phyloP scores from a whole-genome alignment of 2,329 filamentous ascomycete genomes.

The Trichophyton verrucosum region DNA sequence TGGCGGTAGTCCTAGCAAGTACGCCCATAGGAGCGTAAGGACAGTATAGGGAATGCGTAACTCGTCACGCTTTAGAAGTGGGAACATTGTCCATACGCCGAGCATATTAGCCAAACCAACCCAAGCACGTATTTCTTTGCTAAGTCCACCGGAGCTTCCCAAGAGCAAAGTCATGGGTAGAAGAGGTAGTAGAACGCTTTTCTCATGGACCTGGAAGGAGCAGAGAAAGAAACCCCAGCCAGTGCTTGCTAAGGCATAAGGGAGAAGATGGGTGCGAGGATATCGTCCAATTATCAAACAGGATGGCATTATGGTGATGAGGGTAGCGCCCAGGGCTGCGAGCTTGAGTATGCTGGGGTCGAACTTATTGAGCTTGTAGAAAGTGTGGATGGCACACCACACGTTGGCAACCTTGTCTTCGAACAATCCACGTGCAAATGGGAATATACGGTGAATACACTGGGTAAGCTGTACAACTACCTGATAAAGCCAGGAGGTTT shows the following conservation, averaged over 20 bases:
- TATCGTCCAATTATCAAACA: slow-evolving; percentile 68
- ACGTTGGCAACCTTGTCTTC: slow-evolving; percentile 99
- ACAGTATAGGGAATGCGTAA: slow-evolving; percentile 74
- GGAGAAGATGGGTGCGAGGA: slow-evolving; percentile 64
- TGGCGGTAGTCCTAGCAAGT: slow-evolving; percentile 76
- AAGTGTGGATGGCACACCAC: slow-evolving; percentile 85
- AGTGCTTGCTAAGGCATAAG: slow-evolving; percentile 66
- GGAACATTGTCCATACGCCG: slow-evolving; percentile 87
- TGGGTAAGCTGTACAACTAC: slow-evolving; percentile 68
- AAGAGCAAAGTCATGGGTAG: slow-evolving; percentile 87
- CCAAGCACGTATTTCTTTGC: slow-evolving; percentile 69
- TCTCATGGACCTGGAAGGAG: slow-evolving; percentile 97
- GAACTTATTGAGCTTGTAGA: slow-evolving; percentile 76
- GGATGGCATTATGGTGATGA: slow-evolving; percentile 63
- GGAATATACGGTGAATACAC: slow-evolving; percentile 83
- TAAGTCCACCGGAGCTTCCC: slow-evolving; percentile 63
- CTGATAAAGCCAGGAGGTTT: slow-evolving; percentile 58
- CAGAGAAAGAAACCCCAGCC: slow-evolving; percentile 98
- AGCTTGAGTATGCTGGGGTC: slow-evolving; percentile 60
- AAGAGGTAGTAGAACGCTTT: slow-evolving; percentile 83
- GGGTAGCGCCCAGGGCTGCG: slow-evolving; percentile 60
- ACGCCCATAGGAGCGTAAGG: slow-evolving; percentile 78
- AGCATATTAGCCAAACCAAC: slow-evolving; percentile 91
- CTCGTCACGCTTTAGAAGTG: slow-evolving; percentile 73
- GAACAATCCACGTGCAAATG: slow-evolving; percentile 88